Evolutionary conservation across 208 protist genomes (phyloP).

Genomic region (Endotrypanum monterogeii): DNA sequence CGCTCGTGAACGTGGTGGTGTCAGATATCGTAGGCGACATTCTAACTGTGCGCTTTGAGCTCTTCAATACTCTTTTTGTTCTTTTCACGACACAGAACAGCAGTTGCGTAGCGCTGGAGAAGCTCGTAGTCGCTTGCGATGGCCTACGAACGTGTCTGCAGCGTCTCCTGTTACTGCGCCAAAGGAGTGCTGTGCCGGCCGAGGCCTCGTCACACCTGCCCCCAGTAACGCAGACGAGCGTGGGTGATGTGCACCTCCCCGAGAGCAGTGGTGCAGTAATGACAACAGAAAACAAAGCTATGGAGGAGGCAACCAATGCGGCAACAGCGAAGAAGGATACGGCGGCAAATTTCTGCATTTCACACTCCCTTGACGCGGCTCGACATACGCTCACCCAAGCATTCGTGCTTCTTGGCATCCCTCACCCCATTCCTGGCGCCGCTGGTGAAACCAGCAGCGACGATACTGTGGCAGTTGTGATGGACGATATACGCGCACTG

Average conservation of each 20-base stretch:
- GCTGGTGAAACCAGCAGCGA: not conserved
- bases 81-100: conserved; percentile 11
- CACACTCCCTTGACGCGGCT: not conserved
- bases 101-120: not conserved
- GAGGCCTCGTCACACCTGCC: not conserved
- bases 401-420: not conserved
- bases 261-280: not conserved
- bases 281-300: not conserved
- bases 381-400: conserved; percentile 1
- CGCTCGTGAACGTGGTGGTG: not conserved
- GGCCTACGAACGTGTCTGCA: conserved; percentile 3
- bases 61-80: conserved; percentile 19
- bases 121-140: conserved; percentile 1
- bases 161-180: not conserved
- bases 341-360: not conserved
- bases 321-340: not conserved
- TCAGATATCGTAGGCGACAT: conserved; percentile 2
- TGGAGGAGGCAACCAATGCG: not conserved
- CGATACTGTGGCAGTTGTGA: conserved; percentile 8
- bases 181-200: not conserved
- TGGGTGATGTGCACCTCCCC: not conserved
- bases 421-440: not conserved
- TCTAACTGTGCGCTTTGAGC: conserved; percentile 14
- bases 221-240: not conserved
- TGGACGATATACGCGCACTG: conserved; percentile 24